These are phyloP conservation scores for Cystobasidium pallidum DNA, from an alignment of 1,284 basidiomycete genomes.

Conservation along the genomic window DNA sequence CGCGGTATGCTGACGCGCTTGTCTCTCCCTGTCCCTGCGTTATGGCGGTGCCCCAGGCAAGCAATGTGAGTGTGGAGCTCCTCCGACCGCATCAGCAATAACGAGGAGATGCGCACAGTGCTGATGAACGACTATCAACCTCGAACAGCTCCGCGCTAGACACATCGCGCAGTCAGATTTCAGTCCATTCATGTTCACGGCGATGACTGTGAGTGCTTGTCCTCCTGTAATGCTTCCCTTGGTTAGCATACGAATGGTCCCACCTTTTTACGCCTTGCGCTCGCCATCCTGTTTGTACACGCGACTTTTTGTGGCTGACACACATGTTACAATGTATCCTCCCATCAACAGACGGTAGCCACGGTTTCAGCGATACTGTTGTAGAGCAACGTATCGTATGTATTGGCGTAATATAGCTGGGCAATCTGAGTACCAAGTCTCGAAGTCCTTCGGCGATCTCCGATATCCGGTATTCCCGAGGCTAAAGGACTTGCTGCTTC, in stretches of 20 bases:
- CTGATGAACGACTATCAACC: background rate
- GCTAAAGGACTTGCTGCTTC: no score
- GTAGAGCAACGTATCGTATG: no score
- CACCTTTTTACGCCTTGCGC: conserved; percentile 5
- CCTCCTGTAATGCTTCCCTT: background rate
- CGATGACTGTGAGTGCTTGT: conserved; percentile 22
- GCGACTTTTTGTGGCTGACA: conserved; percentile 1
- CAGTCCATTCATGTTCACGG: conserved; percentile 34
- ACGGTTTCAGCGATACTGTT: conserved; percentile 39
- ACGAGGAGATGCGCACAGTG: background rate
- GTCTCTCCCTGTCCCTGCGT: background rate
- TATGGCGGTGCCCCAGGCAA: conserved; percentile 1
- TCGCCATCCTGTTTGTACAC: conserved; percentile 7
- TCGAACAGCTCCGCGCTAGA: conserved; percentile 35
- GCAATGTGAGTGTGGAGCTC: conserved; percentile 20
- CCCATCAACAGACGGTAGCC: conserved; percentile 27
- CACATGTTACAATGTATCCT: background rate
- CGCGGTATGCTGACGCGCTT: conserved; percentile 3
- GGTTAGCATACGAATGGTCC: background rate
- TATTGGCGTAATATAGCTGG: no score
- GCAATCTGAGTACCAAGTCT: no score
- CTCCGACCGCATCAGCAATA: background rate
- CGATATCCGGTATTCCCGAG: no score
- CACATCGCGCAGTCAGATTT: conserved; percentile 39
- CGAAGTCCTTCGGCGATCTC: no score